These are phyloP conservation scores for Blastobotrys capitulatus DNA, from an alignment of 1,139 yeast genomes.

Conservation along the genomic window DNA sequence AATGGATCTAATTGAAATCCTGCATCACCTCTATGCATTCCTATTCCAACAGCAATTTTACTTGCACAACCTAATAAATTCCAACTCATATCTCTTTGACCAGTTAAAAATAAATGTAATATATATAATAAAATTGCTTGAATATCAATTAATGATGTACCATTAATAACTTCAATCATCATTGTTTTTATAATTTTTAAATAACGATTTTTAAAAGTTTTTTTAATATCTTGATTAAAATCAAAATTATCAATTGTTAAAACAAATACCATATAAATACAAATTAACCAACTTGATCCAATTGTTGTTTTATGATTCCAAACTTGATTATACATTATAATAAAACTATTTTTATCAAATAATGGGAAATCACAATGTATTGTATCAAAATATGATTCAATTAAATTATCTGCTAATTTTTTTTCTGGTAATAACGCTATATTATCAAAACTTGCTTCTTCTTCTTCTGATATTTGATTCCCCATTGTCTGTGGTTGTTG, in stretches of 20 bases:
- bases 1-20: conserved; percentile 22
- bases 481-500: conserved; percentile 15
- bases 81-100: conserved; percentile 13
- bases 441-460: conserved; percentile 3
- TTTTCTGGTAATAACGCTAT: conserved; percentile 13
- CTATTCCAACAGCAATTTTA: conserved; percentile 16
- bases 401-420: conserved; percentile 12
- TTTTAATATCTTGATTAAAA: neutral
- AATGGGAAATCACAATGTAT: conserved; percentile 11
- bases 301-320: conserved; percentile 7
- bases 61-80: conserved; percentile 11
- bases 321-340: conserved; percentile 8
- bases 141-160: conserved; percentile 11
- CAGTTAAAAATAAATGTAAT: conserved; percentile 8
- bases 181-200: neutral
- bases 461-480: neutral
- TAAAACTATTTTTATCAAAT: conserved; percentile 9
- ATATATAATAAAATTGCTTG: conserved; percentile 14
- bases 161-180: conserved; percentile 8
- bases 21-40: conserved; percentile 21
- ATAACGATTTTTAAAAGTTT: conserved; percentile 7
- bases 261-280: conserved; percentile 14
- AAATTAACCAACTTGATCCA: conserved; percentile 11
- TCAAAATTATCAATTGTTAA: conserved; percentile 4
- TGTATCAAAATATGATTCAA: conserved; percentile 6